Base-by-base conservation (phyloP, 345 rosid species). In the Salix udensis region DNA sequence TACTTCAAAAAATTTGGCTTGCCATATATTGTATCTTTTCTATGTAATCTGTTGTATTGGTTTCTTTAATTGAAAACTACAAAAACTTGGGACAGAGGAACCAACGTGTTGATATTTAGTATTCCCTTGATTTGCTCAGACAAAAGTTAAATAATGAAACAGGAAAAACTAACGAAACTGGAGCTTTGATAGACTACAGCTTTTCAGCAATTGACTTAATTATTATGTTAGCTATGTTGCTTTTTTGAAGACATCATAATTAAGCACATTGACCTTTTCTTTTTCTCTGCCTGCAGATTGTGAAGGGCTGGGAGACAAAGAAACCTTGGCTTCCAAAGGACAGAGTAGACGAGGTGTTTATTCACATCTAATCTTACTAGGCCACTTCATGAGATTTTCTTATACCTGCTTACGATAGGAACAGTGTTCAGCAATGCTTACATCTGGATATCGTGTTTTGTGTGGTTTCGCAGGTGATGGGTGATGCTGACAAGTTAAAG, bases 321-420 rank as follows among this genome's bases (percentile, higher is more conserved):
- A 96, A 93, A 82, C 84, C 96, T 65, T 96, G 99, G 99, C 93
- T 96, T 86, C 97, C 97, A 5, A 92, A 86, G 81, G 89, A 86
- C 48, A 90, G 76, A 84, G 80, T 90, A 77, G 85, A 88, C 67
- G 97, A 92, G 98, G 99, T 96, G 13, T 30, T 74, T 70, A 65
- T 66, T 75, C 44, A 36, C 30, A 36, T 79, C 48, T 75, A 70
- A 50, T 61, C 40, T 62, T 1, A 55, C 26, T 23, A 15, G 1
- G 58, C 48, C 21, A 26, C 52, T 44, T 31, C 9, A 5, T 67
- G 70, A 55, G 31, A 64, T 67, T 23, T 68, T 69, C 13, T 24
- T 58, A 68, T 18, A 37, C 50, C 21, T 67, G 50, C 31, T 71
- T 48, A 39, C 21, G 39, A 24, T 70, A 67, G 18, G 55, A 75